Conservation (phyloP, 805 yeast genomes). For the Lipomyces sp. region DNA sequence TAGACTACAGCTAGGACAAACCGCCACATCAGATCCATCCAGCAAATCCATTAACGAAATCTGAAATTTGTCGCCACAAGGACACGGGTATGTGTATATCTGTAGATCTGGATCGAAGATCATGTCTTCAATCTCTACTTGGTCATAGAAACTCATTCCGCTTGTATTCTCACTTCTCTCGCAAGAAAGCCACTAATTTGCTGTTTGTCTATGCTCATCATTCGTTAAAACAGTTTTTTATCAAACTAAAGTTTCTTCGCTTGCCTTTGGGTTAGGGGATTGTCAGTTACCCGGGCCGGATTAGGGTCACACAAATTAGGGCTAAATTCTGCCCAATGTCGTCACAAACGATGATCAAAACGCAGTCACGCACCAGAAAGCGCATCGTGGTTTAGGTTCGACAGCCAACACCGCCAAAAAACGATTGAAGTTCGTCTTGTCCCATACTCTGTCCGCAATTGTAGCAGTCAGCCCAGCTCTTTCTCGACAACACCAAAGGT, state of each 20-base stretch:
- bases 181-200: not conserved
- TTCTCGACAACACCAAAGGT: conserved; percentile 23
- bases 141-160: conserved; percentile 69
- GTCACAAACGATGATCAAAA: not conserved
- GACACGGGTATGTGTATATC: conserved; percentile 92
- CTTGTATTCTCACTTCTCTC: not conserved
- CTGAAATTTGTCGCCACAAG: conserved; percentile 95
- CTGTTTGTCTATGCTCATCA: too few relatives aligned
- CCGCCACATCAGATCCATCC: conserved; percentile 93
- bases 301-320: not conserved
- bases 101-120: conserved; percentile 82
- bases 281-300: not conserved
- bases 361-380: not conserved
- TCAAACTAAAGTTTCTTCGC: not conserved
- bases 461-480: conserved; percentile 25
- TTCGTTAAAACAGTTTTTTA: too few relatives aligned
- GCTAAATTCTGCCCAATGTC: not conserved
- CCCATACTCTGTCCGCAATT: not conserved
- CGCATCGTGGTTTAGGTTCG: not conserved
- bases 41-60: conserved; percentile 74
- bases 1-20: conserved; percentile 93
- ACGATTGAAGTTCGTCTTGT: conserved; percentile 1
- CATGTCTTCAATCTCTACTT: conserved; percentile 96
- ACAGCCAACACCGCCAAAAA: conserved; percentile 2
- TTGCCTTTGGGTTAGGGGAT: conserved; percentile 1